Evolutionary conservation across 176 grass and related monocot genomes (phyloP).

Genomic region (Cenchrus fungigraminus): DNA sequence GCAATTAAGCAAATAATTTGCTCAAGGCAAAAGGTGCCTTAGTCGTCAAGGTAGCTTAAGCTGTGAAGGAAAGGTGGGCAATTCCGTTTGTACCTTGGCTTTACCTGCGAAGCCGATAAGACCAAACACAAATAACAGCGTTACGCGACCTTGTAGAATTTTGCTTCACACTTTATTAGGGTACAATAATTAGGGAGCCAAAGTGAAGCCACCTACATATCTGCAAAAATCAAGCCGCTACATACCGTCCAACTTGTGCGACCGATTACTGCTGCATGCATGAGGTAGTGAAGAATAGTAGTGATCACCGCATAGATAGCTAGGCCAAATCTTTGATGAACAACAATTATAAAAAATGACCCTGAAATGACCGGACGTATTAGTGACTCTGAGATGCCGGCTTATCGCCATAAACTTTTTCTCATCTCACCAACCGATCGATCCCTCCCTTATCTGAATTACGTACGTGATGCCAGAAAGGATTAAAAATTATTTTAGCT

Average conservation of each 20-base stretch:
- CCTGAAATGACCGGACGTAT: conserved; percentile 57
- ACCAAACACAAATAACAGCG: not conserved
- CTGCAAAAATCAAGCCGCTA: not conserved
- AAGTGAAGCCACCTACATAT: not conserved
- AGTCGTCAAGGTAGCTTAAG: not conserved
- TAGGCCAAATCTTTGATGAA: conserved; percentile 55
- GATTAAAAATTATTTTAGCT: not conserved
- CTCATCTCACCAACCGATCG: conserved; percentile 35
- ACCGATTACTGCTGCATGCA: not conserved
- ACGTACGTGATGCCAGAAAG: conserved; percentile 15
- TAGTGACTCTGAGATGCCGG: conserved; percentile 62
- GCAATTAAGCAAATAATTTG: not conserved
- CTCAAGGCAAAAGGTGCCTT: not conserved
- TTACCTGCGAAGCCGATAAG: not conserved
- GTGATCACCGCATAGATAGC: conserved; percentile 14
- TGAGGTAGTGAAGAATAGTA: not conserved
- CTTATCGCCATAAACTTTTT: conserved; percentile 53
- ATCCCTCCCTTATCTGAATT: conserved; percentile 47
- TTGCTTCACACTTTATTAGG: not conserved
- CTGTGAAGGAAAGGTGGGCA: not conserved
- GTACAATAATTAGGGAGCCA: not conserved
- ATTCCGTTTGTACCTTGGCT: not conserved
- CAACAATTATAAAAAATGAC: conserved; percentile 41
- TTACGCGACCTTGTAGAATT: not conserved
- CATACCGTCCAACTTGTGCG: conserved; percentile 21